phyloP scores from a whole-genome alignment of 345 rosid species.

The Eucalyptus sp. region DNA sequence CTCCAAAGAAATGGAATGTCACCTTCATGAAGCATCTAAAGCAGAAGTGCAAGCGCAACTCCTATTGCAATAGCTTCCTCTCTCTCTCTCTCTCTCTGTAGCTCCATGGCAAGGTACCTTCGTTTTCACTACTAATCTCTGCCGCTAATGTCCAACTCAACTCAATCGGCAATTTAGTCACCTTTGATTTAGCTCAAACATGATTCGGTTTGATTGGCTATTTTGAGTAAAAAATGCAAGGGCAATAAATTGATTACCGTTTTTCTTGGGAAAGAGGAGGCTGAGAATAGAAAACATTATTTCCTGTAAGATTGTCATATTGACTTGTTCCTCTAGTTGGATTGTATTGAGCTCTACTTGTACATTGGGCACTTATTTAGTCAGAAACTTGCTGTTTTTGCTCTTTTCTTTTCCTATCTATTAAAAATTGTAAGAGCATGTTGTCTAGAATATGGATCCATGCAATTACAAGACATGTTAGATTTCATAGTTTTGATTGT shows the following conservation, averaged over 20 bases:
- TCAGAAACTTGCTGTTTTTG: neutral
- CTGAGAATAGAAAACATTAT: conserved; percentile 31
- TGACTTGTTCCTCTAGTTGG: neutral
- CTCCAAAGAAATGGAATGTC: too few relatives aligned
- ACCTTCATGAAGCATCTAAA: too few relatives aligned
- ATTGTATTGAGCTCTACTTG: neutral
- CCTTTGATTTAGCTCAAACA: too few relatives aligned
- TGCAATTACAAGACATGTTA: neutral
- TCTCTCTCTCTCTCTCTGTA: fast-evolving
- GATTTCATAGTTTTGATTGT: neutral
- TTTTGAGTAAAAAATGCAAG: too few relatives aligned
- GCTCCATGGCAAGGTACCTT: too few relatives aligned
- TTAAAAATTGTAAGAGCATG: neutral
- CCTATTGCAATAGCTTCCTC: too few relatives aligned
- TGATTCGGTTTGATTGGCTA: too few relatives aligned
- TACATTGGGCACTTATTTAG: neutral
- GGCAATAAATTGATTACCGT: too few relatives aligned
- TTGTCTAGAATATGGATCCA: neutral
- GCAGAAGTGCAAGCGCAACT: too few relatives aligned
- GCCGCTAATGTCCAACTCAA: too few relatives aligned
- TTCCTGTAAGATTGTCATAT: neutral
- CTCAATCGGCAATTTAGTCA: too few relatives aligned
- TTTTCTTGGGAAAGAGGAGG: conserved; percentile 56
- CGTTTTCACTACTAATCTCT: too few relatives aligned
- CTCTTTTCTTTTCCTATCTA: neutral